Evolutionary conservation across 495 filamentous ascomycete species (phyloP).

Genomic region (Corynascus novoguineensis): DNA sequence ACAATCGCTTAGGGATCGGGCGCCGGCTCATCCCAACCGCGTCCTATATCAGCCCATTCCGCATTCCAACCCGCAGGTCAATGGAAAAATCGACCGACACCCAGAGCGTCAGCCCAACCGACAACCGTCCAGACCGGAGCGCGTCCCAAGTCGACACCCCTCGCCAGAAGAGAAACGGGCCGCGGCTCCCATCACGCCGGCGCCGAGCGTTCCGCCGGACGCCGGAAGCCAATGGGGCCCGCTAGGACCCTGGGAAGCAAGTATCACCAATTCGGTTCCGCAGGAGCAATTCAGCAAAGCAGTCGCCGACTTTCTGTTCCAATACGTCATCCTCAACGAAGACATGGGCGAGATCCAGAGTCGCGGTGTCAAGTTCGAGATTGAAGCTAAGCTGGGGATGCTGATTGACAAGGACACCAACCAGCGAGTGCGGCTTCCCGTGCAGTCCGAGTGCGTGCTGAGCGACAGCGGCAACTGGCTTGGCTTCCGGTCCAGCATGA

Average conservation of each 20-base stretch:
- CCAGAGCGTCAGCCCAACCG: conserved; percentile 32
- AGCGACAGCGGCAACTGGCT: conserved; percentile 42
- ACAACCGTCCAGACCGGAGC: conserved; percentile 13
- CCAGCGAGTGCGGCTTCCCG: conserved; percentile 58
- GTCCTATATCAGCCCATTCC: conserved; percentile 33
- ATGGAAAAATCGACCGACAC: conserved; percentile 38
- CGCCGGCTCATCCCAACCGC: conserved; percentile 33
- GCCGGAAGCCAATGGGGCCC: conserved; percentile 14
- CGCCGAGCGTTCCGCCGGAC: conserved; percentile 11
- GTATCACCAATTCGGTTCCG: conserved; percentile 59
- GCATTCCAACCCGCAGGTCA: conserved; percentile 26
- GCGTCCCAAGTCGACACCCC: conserved; percentile 38
- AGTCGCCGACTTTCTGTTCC: conserved; percentile 70
- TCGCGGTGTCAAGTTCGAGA: conserved; percentile 70
- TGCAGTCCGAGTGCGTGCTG: conserved; percentile 63
- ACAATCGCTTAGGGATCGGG: conserved; percentile 22
- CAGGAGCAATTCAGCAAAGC: conserved; percentile 60
- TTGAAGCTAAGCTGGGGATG: conserved; percentile 85
- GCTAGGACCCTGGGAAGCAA: conserved; percentile 68
- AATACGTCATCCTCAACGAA: conserved; percentile 56
- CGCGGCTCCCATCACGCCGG: conserved; percentile 16
- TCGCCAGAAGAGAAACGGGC: conserved; percentile 43
- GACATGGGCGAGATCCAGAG: conserved; percentile 49
- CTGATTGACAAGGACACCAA: conserved; percentile 65
- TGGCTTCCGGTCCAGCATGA: conserved; percentile 80